Conservation (phyloP, 2,329 filamentous ascomycete genomes). For the Coniella vitis region DNA sequence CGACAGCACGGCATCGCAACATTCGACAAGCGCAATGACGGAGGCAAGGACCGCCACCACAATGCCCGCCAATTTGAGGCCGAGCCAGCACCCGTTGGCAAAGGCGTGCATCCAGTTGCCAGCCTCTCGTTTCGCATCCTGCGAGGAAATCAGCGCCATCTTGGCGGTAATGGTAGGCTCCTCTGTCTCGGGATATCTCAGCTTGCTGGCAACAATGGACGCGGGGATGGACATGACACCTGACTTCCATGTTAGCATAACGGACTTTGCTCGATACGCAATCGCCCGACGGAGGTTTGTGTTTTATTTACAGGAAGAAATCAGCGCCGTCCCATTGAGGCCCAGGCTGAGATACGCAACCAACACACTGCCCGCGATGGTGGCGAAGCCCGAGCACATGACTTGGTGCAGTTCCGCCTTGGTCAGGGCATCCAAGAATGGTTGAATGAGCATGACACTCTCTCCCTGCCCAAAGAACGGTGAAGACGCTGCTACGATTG, state of each 20-base stretch:
- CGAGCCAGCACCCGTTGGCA: conserved; percentile 76
- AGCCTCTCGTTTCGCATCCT: conserved; percentile 69
- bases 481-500: conserved; percentile 87
- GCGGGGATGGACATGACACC: conserved; percentile 84
- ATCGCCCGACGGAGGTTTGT: too few species aligned
- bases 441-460: conserved; percentile 84
- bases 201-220: conserved; percentile 80
- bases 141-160: conserved; percentile 70
- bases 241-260: background rate
- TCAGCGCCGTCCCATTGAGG: conserved; percentile 74
- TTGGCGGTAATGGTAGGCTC: conserved; percentile 75
- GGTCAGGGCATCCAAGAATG: conserved; percentile 80
- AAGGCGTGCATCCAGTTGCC: conserved; percentile 80
- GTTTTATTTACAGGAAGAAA: conserved; percentile 75
- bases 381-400: conserved; percentile 88
- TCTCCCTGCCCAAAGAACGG: conserved; percentile 94
- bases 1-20: conserved; percentile 69
- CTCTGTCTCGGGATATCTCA: conserved; percentile 83
- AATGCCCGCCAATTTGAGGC: conserved; percentile 80
- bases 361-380: conserved; percentile 81
- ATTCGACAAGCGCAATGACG: conserved; percentile 69
- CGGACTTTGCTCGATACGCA: too few species aligned
- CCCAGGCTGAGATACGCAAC: conserved; percentile 81
- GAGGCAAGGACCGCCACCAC: conserved; percentile 74
- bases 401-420: conserved; percentile 85